These are phyloP conservation scores for Aspergillus steynii DNA, from an alignment of 495 filamentous ascomycete species.

Conservation along the genomic window DNA sequence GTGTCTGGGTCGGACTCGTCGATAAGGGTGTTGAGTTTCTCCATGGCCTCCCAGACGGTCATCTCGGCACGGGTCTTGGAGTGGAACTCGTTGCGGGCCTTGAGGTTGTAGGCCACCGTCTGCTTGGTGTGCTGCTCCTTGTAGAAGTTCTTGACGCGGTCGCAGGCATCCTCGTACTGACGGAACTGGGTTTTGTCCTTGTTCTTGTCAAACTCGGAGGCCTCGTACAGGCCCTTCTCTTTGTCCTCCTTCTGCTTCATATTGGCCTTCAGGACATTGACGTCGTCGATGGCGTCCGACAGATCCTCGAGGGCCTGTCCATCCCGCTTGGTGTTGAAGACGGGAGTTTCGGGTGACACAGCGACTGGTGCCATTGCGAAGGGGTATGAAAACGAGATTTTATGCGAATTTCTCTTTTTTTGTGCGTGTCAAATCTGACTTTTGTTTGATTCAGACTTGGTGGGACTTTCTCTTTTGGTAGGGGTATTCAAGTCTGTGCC, in stretches of 20 bases:
- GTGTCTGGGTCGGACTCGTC: conserved; percentile 91
- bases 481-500: not conserved
- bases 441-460: conserved; percentile 1
- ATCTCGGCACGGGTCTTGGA: conserved; percentile 68
- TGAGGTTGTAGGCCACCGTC: conserved; percentile 80
- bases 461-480: not conserved
- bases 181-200: conserved; percentile 85
- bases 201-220: conserved; percentile 66
- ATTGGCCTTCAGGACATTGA: conserved; percentile 73
- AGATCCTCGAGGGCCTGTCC: conserved; percentile 75
- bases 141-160: conserved; percentile 82
- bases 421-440: not conserved
- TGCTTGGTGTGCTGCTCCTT: conserved; percentile 81
- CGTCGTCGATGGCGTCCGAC: conserved; percentile 76
- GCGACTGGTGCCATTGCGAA: conserved; percentile 39
- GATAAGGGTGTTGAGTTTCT: conserved; percentile 84
- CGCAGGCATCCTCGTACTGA: conserved; percentile 75
- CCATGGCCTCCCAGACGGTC: conserved; percentile 86
- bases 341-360: conserved; percentile 23
- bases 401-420: conserved; percentile 4
- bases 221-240: conserved; percentile 57
- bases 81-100: conserved; percentile 70
- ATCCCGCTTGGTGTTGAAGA: conserved; percentile 48
- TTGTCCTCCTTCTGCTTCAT: conserved; percentile 39
- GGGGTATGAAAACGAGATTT: conserved; percentile 6